phyloP scores from a whole-genome alignment of 1,284 basidiomycete genomes.

The Rhodotorula sp. region DNA sequence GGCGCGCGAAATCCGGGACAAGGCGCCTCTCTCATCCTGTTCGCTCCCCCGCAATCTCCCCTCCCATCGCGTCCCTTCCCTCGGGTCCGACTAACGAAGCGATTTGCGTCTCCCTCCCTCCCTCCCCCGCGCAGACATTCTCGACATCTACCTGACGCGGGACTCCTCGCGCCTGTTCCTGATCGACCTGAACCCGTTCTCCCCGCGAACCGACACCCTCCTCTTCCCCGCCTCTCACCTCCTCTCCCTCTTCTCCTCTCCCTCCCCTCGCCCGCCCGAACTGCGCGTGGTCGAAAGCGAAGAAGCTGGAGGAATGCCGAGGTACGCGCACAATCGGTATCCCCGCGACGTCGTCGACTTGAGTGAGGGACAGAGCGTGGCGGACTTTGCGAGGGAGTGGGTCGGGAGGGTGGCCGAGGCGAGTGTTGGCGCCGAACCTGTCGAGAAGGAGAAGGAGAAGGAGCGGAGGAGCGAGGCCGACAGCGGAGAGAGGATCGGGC shows the following conservation, averaged over 20 bases:
- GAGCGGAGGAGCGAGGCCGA: background rate
- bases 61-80: background rate
- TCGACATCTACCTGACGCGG: conserved; percentile 83
- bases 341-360: conserved; percentile 81
- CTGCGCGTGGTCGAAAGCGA: conserved; percentile 60
- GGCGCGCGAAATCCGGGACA: conserved; percentile 61
- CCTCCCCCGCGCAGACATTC: conserved; percentile 59
- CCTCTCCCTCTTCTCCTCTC: conserved; percentile 49
- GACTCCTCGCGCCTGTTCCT: conserved; percentile 71
- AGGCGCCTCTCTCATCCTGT: conserved; percentile 70
- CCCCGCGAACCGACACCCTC: conserved; percentile 77
- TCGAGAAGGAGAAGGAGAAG: background rate
- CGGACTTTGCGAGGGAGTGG: conserved; percentile 57
- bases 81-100: too few species aligned
- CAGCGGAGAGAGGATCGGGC: background rate
- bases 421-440: background rate
- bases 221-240: conserved; percentile 83
- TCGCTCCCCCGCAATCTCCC: conserved; percentile 44
- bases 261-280: conserved; percentile 52
- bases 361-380: conserved; percentile 67
- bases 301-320: conserved; percentile 66
- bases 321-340: conserved; percentile 84
- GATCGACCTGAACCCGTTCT: conserved; percentile 87
- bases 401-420: conserved; percentile 14
- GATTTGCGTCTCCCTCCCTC: background rate